phyloP scores from a whole-genome alignment of 257 asterid genomes.

The Solanum peruvianum region DNA sequence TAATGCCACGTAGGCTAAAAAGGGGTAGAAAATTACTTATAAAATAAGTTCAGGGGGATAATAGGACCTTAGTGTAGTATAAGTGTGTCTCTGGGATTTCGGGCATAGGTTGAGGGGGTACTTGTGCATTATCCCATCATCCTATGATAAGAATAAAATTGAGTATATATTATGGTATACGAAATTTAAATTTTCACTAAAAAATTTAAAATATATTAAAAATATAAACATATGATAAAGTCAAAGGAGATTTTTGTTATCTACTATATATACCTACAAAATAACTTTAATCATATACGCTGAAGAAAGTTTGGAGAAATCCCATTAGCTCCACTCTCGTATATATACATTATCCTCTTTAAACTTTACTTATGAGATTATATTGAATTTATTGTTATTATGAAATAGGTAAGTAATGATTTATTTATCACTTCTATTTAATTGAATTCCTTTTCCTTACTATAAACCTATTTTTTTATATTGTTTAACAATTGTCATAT shows the following conservation, averaged over 20 bases:
- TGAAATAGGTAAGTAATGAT: background rate
- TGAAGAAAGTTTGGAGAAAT: background rate
- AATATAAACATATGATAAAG: background rate
- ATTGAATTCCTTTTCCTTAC: background rate
- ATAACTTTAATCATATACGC: too few relatives aligned
- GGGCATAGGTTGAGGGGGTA: too few relatives aligned
- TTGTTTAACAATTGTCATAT: background rate
- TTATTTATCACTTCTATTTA: background rate
- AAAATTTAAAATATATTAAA: rapidly evolving
- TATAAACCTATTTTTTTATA: background rate
- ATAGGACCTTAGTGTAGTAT: too few relatives aligned
- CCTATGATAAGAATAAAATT: too few relatives aligned
- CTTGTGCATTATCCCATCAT: too few relatives aligned
- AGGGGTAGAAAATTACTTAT: too few relatives aligned
- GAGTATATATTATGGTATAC: too few relatives aligned
- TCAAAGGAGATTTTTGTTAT: background rate
- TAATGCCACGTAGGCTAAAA: too few relatives aligned
- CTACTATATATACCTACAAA: background rate
- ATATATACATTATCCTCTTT: background rate
- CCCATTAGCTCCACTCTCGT: background rate
- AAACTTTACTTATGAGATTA: background rate
- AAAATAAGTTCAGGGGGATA: too few relatives aligned
- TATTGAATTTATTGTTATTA: background rate
- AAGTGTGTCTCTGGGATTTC: too few relatives aligned
- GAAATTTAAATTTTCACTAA: too few relatives aligned